Conservation (phyloP, 441 rosid genomes). For the Corymbia calophylla region DNA sequence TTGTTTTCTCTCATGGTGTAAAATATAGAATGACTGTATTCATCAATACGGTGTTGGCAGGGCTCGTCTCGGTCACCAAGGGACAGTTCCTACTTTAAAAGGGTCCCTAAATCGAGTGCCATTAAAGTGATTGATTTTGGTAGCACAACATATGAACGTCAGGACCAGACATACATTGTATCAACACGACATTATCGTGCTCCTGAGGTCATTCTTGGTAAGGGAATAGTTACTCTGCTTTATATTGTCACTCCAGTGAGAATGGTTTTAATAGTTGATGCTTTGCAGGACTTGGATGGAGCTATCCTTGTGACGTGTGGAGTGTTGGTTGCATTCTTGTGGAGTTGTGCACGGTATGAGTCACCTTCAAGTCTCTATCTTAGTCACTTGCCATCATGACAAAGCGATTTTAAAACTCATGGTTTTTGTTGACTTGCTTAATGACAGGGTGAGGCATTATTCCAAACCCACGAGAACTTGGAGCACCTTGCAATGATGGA, state of each 20-base stretch:
- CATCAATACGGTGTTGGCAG: slow-evolving; percentile 17
- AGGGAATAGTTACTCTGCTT: background rate
- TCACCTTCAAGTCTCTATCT: background rate
- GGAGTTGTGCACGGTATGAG: slow-evolving; percentile 71
- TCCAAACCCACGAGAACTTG: slow-evolving; percentile 85
- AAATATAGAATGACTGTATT: background rate
- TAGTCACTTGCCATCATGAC: background rate
- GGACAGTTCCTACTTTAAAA: slow-evolving; percentile 39
- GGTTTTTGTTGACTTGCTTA: background rate
- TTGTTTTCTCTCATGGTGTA: background rate
- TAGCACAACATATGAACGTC: slow-evolving; percentile 73
- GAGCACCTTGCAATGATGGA: slow-evolving; percentile 98
- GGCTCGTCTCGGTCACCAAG: slow-evolving; percentile 36
- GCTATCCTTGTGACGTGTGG: slow-evolving; percentile 84
- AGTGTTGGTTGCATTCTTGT: slow-evolving; percentile 79
- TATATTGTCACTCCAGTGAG: background rate
- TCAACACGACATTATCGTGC: slow-evolving; percentile 89
- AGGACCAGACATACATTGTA: slow-evolving; percentile 66
- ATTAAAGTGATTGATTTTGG: slow-evolving; percentile 87
- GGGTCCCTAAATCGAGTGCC: slow-evolving; percentile 76
- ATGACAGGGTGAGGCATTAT: slow-evolving; percentile 81
- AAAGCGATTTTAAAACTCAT: background rate
- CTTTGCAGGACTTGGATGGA: slow-evolving; percentile 76
- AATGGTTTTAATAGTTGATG: background rate
- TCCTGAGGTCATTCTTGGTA: slow-evolving; percentile 88